Evolutionary conservation across 202 grass and related monocot genomes (phyloP), one percentile per base, ranked within the genome.

Genomic region (Zoysia matrella): DNA sequence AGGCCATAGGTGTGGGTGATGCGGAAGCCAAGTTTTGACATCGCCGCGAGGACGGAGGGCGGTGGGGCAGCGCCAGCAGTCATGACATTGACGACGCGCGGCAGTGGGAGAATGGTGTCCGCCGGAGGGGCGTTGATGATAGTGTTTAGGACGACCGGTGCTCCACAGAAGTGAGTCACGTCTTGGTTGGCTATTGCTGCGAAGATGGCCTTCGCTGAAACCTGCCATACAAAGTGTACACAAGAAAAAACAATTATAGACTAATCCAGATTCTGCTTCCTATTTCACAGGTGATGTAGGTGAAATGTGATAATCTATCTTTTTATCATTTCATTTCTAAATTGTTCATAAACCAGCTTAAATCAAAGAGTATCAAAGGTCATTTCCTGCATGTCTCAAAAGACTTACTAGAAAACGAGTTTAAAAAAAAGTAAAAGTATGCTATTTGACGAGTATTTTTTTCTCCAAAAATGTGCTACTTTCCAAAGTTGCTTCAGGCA

Each of bases 1-100:
- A 98, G 83, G 47, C 92, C 95, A 5, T 98, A 98, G 7, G 92
- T 98, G 81, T 95, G 95, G 18, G 95, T 88, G 76, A 98, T 83
- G 71, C 89, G 87, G 80, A 95, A 98, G 3, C 95, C 95, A 30
- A 95, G 89, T 75, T 83, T 79, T 0, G 90, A 95, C 90, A 95
- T 95, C 3, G 91, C 83, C 22, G 89, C 90, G 7, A 98, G 90
- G 48, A 95, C 85, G 0, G 95, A 88, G 8, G 95, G 95, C 4
- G 95, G 92, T 0, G 95, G 95, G 43, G 95, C 92, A 18, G 95
- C 95, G 11, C 95, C 95, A 11, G 95, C 95, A 5, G 95, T 95
- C 82, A 92, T 98, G 69, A 93, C 95, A n/a, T 90, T 49, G 11
- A 98, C 90, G 8, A 87, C 86, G 6, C 77, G 89, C 2, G 95